phyloP scores from a whole-genome alignment of 176 grass and related monocot genomes.

The bread wheat (Triticum aestivum) region IWGSC_CS_RefSeq_v2.1 NC_057799.1:569757040-569757539 shows the following conservation, averaged over 20 bases:
- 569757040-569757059: too few species aligned
- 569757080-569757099: too few species aligned
- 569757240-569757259: neutral
- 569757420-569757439: constrained; percentile 91
- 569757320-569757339: neutral
- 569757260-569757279: neutral
- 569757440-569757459: constrained; percentile 89
- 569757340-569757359: neutral
- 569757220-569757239: neutral
- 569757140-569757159: too few species aligned
- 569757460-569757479: constrained; percentile 91
- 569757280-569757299: neutral
- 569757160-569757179: too few species aligned
- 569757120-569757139: too few species aligned
- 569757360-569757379: neutral
- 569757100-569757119: too few species aligned
- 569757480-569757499: constrained; percentile 94
- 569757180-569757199: neutral
- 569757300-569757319: neutral
- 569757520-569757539: constrained; percentile 7
- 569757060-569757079: too few species aligned
- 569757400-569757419: constrained; percentile 92
- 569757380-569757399: neutral
- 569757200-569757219: neutral
- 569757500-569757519: neutral